Evolutionary conservation across 495 filamentous ascomycete genomes (phyloP), one percentile per base, ranked within the genome.

Genomic region (Annulohypoxylon moriforme): DNA sequence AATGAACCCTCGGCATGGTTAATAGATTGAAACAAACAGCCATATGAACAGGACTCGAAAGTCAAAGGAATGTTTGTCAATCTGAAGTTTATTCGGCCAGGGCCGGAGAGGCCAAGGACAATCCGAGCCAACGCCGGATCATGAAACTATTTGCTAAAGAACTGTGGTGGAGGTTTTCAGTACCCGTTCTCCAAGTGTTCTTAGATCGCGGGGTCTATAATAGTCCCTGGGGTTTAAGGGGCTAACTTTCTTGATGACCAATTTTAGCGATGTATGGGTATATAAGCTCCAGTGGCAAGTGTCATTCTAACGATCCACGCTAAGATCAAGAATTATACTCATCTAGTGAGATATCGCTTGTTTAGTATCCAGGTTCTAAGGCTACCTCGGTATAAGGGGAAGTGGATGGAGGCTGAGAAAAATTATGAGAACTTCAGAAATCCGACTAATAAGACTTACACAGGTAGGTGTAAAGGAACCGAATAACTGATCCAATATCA

Each of bases 181-280:
- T n/a, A 2, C n/a, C n/a, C n/a, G n/a, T n/a, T 40, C 14, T 14
- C 34, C 2, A 6, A 42, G 34, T 33, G 53, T 24, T 57, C 56
- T 62, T 66, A 62, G 56, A 49, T 3, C 47, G 24, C 62, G 68
- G 68, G 62, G 56, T 66, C 40, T 71, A 71, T 66, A 57, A 20
- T 49, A 66, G 56, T 14, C 33, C 5, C n/a, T 1, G 13, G 6
- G 22, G 27, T 7, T 34, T 18, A 20, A 18, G 11, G 3, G 34
- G 38, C 31, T 47, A 56, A 20, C 1, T 52, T n/a, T 14, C 29
- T 18, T 4, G 44, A 25, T 36, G 18, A 22, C 60, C 20, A 36
- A 29, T 36, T 20, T 53, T 24, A 11, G 50, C 46, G 18, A 8
- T 31, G 20, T 38, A n/a, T 33, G 16, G 31, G 38, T 29, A 29